Percentiles rank a stretch among this genome's conserved stretches.
phyloP scores from a whole-genome alignment of 164 flowering plant genomes.

The Echeveria elegans region DNA sequence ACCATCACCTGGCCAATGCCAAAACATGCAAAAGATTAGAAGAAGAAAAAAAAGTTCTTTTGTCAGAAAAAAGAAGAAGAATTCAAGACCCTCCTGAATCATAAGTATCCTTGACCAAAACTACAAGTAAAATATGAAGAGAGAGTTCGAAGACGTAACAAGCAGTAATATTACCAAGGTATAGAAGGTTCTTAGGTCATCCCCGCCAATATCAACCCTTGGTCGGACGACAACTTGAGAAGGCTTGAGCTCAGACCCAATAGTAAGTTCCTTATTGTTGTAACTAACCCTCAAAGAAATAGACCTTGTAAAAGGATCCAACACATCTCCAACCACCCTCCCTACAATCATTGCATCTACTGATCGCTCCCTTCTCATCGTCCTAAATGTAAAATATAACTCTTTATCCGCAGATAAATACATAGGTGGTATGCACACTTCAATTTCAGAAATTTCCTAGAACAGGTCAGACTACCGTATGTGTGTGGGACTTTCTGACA shows the following conservation, averaged over 20 bases:
- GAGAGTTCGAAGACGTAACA: too few species aligned
- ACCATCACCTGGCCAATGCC: conserved; percentile 34
- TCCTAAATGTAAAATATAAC: too few species aligned
- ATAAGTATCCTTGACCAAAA: too few species aligned
- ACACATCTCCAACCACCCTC: conserved; percentile 54
- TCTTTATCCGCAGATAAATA: too few species aligned
- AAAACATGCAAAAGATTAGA: neutral
- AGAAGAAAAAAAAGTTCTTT: neutral
- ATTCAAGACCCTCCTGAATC: too few species aligned
- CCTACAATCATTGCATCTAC: conserved; percentile 57
- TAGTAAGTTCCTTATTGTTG: conserved; percentile 24
- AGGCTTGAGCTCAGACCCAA: conserved; percentile 55
- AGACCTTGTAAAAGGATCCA: conserved; percentile 37
- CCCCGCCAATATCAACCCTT: conserved; percentile 53
- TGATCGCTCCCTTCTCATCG: neutral
- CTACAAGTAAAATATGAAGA: neutral
- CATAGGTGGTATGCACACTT: too few species aligned
- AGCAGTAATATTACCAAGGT: too few species aligned
- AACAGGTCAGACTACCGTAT: too few species aligned
- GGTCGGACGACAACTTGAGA: conserved; percentile 50
- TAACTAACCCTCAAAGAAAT: conserved; percentile 26
- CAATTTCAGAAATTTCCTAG: too few species aligned
- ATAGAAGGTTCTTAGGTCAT: conserved; percentile 47
- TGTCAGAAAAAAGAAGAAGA: too few species aligned
- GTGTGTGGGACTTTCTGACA: too few species aligned